A percentile compares a stretch with the other conserved stretches of the same genome.
These are phyloP conservation scores for Trichoderma reesei DNA, from an alignment of 495 filamentous ascomycete species.

Conservation along the genomic window DNA sequence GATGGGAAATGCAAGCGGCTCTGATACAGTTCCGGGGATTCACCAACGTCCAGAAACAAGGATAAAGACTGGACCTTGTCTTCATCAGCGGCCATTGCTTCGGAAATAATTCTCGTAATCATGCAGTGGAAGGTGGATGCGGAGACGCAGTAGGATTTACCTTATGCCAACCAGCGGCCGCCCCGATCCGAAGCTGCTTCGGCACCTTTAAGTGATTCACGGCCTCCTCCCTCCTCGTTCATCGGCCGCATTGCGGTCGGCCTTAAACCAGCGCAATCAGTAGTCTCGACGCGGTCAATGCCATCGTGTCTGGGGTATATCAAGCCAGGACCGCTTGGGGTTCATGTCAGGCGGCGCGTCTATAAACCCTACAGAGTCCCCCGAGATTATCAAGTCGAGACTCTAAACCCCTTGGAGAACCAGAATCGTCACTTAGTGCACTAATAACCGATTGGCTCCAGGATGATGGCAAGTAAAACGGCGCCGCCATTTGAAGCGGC, in stretches of 20 bases:
- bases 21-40: not conserved
- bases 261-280: not conserved
- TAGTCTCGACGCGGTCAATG: not conserved
- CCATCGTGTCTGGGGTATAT: not conserved
- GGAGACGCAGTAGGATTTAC: not conserved
- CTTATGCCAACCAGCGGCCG: not conserved
- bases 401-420: not conserved
- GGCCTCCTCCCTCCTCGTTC: not conserved
- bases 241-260: conserved; percentile 1
- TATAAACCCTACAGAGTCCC: not conserved
- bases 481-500: not conserved
- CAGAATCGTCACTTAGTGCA: not conserved
- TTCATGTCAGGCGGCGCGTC: not conserved
- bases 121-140: too few species aligned
- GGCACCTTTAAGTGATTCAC: not conserved
- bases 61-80: not conserved
- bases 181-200: not conserved
- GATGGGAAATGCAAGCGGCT: not conserved
- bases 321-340: not conserved
- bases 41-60: not conserved
- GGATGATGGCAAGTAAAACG: not conserved
- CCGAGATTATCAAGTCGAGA: not conserved
- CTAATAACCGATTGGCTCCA: not conserved
- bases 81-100: not conserved
- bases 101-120: too few species aligned